Evolutionary conservation across 192 early-diverging fungal species (phyloP), one percentile per base, ranked within the genome.

Genomic region (Geranomyces variabilis): DNA sequence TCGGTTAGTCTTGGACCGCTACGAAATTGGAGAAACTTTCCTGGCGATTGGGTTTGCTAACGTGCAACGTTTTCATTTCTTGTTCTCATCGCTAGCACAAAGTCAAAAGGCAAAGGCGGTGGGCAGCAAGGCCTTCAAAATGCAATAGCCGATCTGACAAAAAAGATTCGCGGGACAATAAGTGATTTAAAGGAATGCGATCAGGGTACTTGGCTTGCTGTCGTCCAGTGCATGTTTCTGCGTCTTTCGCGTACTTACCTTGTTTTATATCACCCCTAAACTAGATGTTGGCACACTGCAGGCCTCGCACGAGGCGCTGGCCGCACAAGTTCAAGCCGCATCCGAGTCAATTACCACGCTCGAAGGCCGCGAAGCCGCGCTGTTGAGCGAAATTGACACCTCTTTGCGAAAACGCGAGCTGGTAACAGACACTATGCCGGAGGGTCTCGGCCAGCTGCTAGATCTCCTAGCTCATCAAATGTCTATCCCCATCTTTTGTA

Each of bases 171-270:
- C 47, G 44, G 55, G 66, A 80, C 82, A 4, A 34, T 84, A 28
- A 70, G 67, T 44, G 86, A 87, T 71, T 70, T 87, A 36, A 67
- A 69, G 46, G 86, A 87, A 13, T 83, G 77, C 47, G 86, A 85
- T 30, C 63, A 74, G 60, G 83, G 80, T 81, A 24, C 24, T 47
- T 19, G 46, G 10, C 46, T 13, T 13, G 46, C 46, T 10, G 36
- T 10, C 36, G 36, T 3, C 10, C 36, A 41, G 5, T 41, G 3
- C 36, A 7, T 41, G 36, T 41, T 41, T 41, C 36, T n/a, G n/a
- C 46, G 46, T 19, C 10, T 47, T 10, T n/a, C 17, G 51, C 51
- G 51, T 17, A 4, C 29, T 26, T 8, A 3, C n/a, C 7, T 46
- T 19, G 30, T 67, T 41, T 41, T 41, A n/a, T n/a, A n/a, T n/a